Evolutionary conservation across 2,329 filamentous ascomycete species (phyloP), one percentile per base, ranked within the genome.

Genomic region (Pseudofabraea citricarpa): DNA sequence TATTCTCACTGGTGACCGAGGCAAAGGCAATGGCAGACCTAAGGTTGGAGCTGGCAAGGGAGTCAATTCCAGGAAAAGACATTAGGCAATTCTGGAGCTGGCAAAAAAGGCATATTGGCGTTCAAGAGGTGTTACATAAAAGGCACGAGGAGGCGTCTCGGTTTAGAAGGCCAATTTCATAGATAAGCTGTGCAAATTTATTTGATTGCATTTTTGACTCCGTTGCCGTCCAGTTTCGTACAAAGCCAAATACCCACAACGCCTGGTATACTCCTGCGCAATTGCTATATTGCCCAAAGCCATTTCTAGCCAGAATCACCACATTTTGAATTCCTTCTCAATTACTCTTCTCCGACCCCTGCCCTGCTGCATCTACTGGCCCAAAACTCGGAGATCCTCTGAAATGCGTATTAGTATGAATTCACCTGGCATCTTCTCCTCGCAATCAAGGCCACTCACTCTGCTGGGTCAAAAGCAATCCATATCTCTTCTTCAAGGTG

Each of bases 401-500:
- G 50, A 36, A 44, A 44, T 40, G 16, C n/a, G 13, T 10, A 20
- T n/a, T n/a, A 32, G 26, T 49, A 49, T 49, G 51, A 47, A 46
- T 51, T 13, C 23, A 22, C n/a, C 12, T 26, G n/a, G 27, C 32
- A 21, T 29, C 19, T 10, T 21, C 15, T 9, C 3, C 3, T 9
- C 3, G 9, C 31, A 8, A 36, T 40, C 35, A 15, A 21, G 23
- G n/a, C 31, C 19, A 60, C 70, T 51, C 64, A 75, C 78, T 74
- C 65, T 82, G 85, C 75, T 95, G 88, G 42, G 87, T 93, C 65
- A 95, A 72, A 50, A 97, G 80, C 52, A 96, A 76, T 38, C 85
- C 85, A 64, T 95, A 97, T 62, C 93, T 79, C 74, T 87, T 90
- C 83, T 96, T 95, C 60, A 97, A 77, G 16, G 90, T 94, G 39